Base-by-base conservation (phyloP, 352 stramenopile genomes). In the Globisporangium middletonii region DNA sequence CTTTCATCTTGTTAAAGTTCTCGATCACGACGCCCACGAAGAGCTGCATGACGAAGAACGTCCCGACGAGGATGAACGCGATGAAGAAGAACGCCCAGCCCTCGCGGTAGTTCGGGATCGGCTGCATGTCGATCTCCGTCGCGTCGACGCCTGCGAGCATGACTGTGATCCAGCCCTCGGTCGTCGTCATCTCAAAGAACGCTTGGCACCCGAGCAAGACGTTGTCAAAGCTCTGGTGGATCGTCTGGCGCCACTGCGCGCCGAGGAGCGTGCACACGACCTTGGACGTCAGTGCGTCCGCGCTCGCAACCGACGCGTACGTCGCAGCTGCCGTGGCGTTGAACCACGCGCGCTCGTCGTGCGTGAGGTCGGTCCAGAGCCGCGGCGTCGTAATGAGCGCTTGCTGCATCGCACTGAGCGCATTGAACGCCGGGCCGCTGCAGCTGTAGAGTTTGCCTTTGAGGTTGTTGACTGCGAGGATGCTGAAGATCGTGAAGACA, bases 11-110 rank as follows among this genome's bases (percentile, higher is more conserved):
- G 52, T 95, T 94, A 55, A 97, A 98, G 54, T 96, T 96, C 46
- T 97, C 89, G 45, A 97, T 93, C n/a, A 97, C 81, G n/a, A 97
- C 89, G 37, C 89, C 92, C 13, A 97, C 84, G 60, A 98, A 98
- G 0, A 97, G 71, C 37, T 97, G 88, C 69, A 97, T 89, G 4
- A 97, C 75, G 60, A 97, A 97, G 57, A 96, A 97, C 3, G 78
- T 83, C 4, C 89, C 88, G 13, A 97, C 61, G 11, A 98, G 51
- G 42, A 97, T 92, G 68, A 97, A 98, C 11, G 77, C 53, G 35
- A 97, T 77, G 55, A 96, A 97, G 65, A 96, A 97, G 30, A 92
- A 67, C 4, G 73, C 65, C 79, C 86, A 95, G 2, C 64, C 52
- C 42, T 82, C 68, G 44, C 77, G 78, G 54, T 88, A 66, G 66